These are phyloP conservation scores for Actinidia polygama DNA, from an alignment of 179 eudicot species.

Conservation along the genomic window DNA sequence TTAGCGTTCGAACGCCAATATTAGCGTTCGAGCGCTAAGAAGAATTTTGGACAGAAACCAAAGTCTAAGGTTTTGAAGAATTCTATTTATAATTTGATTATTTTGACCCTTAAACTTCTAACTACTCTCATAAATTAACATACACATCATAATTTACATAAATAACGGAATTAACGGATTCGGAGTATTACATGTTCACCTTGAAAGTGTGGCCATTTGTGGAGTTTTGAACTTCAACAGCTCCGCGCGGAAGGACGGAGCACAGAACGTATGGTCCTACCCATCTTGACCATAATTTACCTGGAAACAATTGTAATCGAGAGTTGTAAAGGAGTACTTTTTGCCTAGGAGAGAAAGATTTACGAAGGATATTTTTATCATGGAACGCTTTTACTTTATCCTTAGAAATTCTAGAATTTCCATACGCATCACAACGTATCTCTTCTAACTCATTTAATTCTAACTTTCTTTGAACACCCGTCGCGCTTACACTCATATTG, in stretches of 20 bases:
- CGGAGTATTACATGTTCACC: neutral
- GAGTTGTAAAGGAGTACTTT: neutral
- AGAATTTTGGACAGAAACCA: too few species aligned
- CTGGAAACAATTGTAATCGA: neutral
- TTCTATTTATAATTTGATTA: too few species aligned
- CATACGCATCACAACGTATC: neutral
- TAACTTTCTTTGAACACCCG: neutral
- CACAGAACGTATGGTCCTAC: neutral
- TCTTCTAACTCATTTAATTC: neutral
- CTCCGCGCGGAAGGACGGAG: neutral
- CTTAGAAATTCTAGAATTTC: neutral
- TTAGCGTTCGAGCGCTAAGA: too few species aligned
- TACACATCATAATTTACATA: too few species aligned
- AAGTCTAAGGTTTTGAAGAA: too few species aligned
- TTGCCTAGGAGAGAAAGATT: neutral
- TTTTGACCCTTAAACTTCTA: too few species aligned
- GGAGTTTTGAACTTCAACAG: neutral
- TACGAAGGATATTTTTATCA: neutral
- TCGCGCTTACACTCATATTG: too few species aligned
- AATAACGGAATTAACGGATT: too few species aligned
- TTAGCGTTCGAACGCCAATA: too few species aligned
- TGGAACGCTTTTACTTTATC: neutral
- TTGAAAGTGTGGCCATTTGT: neutral
- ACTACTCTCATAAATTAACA: too few species aligned
- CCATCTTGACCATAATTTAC: slow-evolving; percentile 7